A percentile compares a stretch with the other conserved stretches of the same genome.
Evolutionary conservation across 371 early-diverging fungal genomes (phyloP).

Genomic region (Saksenaea oblongispora): DNA sequence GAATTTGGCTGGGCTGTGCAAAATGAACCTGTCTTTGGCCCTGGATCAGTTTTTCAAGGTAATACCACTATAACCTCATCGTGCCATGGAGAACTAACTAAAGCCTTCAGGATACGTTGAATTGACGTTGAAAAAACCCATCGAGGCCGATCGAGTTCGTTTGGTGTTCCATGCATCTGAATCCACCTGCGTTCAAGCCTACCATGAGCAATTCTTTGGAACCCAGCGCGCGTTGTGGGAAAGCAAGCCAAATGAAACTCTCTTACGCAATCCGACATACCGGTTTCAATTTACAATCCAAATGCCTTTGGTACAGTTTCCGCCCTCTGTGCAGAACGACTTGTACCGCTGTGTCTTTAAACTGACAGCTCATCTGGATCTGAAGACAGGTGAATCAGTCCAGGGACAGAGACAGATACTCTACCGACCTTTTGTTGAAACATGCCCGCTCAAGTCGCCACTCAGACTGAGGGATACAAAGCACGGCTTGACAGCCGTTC

Average conservation of each 20-base stretch:
- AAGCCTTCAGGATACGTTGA: background rate
- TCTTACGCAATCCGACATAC: constrained; percentile 14
- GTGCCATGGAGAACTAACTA: constrained; percentile 11
- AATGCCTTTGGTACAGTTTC: constrained; percentile 42
- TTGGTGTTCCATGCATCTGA: constrained; percentile 35
- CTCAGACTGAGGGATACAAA: constrained; percentile 9
- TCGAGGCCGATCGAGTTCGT: constrained; percentile 25
- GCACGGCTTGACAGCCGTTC: background rate
- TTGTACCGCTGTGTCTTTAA: constrained; percentile 28
- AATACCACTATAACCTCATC: constrained; percentile 9
- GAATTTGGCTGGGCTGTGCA: constrained; percentile 44
- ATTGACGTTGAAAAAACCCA: background rate
- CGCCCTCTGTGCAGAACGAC: constrained; percentile 30
- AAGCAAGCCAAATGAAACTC: constrained; percentile 21
- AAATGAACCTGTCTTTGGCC: constrained; percentile 40
- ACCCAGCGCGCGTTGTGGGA: constrained; percentile 40
- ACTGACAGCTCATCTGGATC: constrained; percentile 29
- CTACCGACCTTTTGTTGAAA: constrained; percentile 44
- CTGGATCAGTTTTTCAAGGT: constrained; percentile 51
- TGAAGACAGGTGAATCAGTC: constrained; percentile 7
- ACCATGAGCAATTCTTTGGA: constrained; percentile 25
- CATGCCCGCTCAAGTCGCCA: constrained; percentile 28
- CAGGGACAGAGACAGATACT: constrained; percentile 8
- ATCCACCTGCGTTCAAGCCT: constrained; percentile 1
- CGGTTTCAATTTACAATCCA: constrained; percentile 41